Evolutionary conservation across 1,139 yeast genomes (phyloP).

Genomic region (Yamadazyma jaroonii): DNA sequence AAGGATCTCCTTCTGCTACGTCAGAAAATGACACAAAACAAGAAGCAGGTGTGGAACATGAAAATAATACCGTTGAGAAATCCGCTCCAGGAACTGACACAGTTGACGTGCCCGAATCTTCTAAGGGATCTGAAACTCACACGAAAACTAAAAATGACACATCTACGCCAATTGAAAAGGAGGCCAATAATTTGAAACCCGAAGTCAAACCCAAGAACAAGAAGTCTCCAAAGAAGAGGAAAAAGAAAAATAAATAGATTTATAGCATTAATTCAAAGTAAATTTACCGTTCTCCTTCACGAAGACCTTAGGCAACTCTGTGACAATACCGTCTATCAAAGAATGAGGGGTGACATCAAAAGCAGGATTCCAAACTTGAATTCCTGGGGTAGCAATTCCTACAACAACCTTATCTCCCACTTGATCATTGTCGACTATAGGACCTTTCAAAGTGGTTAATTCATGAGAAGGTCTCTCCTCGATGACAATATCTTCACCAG

Average conservation of each 20-base stretch:
- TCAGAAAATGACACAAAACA: not conserved
- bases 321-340: slow-evolving; percentile 82
- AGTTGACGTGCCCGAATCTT: too few species aligned
- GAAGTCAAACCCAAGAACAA: slow-evolving; percentile 2
- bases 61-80: too few species aligned
- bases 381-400: slow-evolving; percentile 84
- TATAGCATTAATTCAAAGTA: slow-evolving; percentile 26
- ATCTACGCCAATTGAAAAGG: too few species aligned
- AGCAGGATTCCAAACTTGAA: slow-evolving; percentile 93
- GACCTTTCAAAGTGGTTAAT: slow-evolving; percentile 76
- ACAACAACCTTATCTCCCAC: slow-evolving; percentile 51
- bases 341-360: slow-evolving; percentile 89
- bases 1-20: too few species aligned
- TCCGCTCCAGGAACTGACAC: too few species aligned
- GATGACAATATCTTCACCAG: slow-evolving; percentile 75
- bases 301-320: slow-evolving; percentile 63
- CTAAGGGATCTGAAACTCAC: too few species aligned
- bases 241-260: slow-evolving; percentile 8
- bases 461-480: slow-evolving; percentile 87
- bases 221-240: slow-evolving; percentile 6
- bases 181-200: not conserved
- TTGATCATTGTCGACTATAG: slow-evolving; percentile 30
- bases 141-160: too few species aligned
- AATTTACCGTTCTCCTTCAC: slow-evolving; percentile 40
- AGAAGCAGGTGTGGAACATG: too few species aligned